Evolutionary conservation across 495 filamentous ascomycete genomes (phyloP).

Genomic region (Xylaria palmicola): DNA sequence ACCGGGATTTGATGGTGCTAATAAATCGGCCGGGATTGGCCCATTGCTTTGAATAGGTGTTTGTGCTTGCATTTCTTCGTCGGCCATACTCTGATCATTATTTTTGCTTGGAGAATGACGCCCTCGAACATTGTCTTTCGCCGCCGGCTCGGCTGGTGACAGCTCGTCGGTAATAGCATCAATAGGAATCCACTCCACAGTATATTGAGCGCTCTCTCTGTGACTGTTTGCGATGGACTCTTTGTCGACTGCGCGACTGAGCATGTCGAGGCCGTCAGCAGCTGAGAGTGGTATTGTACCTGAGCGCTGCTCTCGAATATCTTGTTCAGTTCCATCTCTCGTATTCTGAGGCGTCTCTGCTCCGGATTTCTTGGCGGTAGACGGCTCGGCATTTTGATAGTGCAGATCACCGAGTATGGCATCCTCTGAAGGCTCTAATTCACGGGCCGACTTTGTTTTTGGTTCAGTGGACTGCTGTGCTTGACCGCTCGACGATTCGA

Average conservation of each 20-base stretch:
- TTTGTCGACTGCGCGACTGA: conserved; percentile 22
- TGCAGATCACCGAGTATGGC: background rate
- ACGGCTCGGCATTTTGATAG: background rate
- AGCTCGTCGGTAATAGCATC: background rate
- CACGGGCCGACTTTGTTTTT: background rate
- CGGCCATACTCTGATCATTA: background rate
- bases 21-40: background rate
- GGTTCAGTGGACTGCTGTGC: background rate
- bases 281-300: conserved; percentile 17
- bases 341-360: background rate
- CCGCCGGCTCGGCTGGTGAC: background rate
- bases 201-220: conserved; percentile 11
- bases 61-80: background rate
- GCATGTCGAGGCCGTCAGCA: conserved; percentile 28
- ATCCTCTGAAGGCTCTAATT: background rate
- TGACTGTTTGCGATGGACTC: conserved; percentile 21
- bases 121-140: conserved; percentile 11
- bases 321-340: background rate
- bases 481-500: background rate
- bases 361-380: background rate
- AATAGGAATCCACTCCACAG: conserved; percentile 3
- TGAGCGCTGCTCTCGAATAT: conserved; percentile 1
- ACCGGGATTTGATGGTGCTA: background rate
- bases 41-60: background rate
- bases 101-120: background rate